Conservation (phyloP, 441 rosid genomes). For the Francoa sonchifolia region DNA sequence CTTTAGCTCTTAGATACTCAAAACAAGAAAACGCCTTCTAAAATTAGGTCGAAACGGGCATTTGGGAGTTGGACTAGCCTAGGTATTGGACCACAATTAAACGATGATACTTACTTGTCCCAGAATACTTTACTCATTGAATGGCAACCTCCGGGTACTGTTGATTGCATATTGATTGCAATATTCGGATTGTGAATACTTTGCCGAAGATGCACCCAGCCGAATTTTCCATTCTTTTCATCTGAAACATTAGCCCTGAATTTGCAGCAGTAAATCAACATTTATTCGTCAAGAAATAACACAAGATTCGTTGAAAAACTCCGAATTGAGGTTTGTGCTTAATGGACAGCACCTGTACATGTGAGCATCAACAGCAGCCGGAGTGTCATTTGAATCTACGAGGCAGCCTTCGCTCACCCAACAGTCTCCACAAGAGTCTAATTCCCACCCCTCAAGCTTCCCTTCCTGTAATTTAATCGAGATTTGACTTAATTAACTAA, state of each 20-base stretch:
- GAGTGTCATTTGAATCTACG: constrained; percentile 58
- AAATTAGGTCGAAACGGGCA: no score
- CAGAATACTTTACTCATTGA: constrained; percentile 34
- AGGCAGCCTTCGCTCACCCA: constrained; percentile 91
- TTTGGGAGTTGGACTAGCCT: neutral
- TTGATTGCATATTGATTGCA: constrained; percentile 71
- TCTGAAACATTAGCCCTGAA: constrained; percentile 57
- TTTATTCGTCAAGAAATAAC: no score
- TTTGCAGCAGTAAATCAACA: neutral
- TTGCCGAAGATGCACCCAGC: constrained; percentile 83
- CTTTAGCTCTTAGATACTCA: no score
- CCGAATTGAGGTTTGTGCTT: no score
- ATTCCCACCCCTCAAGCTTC: constrained; percentile 61
- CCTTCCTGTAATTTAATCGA: constrained; percentile 47
- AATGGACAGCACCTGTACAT: constrained; percentile 76
- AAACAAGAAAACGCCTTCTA: no score
- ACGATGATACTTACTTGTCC: constrained; percentile 29
- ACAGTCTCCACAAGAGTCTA: constrained; percentile 84
- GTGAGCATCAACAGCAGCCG: constrained; percentile 68
- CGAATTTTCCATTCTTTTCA: constrained; percentile 39
- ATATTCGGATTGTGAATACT: constrained; percentile 85
- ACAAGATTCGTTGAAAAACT: neutral
- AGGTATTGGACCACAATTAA: neutral
- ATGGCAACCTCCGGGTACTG: constrained; percentile 53
- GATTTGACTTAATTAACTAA: no score